phyloP scores from a whole-genome alignment of 768 basidiomycete genomes.

The Cantharellus cinnabarinus region DNA sequence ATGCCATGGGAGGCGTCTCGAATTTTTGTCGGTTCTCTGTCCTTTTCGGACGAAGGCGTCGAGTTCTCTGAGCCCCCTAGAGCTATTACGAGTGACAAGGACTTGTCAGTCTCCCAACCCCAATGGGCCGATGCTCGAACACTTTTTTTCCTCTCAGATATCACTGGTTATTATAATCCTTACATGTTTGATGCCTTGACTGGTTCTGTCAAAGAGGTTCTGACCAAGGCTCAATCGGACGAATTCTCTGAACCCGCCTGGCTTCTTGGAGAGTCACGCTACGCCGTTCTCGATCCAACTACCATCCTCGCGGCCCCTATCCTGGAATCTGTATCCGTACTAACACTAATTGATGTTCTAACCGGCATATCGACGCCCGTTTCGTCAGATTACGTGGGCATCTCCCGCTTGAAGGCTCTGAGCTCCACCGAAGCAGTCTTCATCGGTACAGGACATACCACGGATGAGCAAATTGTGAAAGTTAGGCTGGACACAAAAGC shows the following conservation, averaged over 20 bases:
- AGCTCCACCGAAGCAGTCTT: conserved; percentile 10
- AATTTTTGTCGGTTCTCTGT: conserved; percentile 14
- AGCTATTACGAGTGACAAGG: conserved; percentile 30
- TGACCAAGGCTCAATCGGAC: conserved; percentile 25
- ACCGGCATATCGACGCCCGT: conserved; percentile 8
- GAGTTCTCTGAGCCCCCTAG: conserved; percentile 21
- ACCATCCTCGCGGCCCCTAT: conserved; percentile 22
- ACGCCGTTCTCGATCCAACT: conserved; percentile 17
- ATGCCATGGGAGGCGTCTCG: conserved; percentile 54
- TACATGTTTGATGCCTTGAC: conserved; percentile 27
- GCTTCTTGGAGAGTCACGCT: conserved; percentile 28
- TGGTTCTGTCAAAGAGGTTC: conserved; percentile 19
- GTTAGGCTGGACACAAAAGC: conserved; percentile 3
- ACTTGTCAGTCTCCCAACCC: conserved; percentile 38
- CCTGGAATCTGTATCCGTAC: conserved; percentile 22
- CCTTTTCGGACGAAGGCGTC: conserved; percentile 11
- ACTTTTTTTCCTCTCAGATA: conserved; percentile 44
- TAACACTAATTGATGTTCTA: conserved; percentile 23
- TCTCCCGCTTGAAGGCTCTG: conserved; percentile 7
- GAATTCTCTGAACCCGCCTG: conserved; percentile 44
- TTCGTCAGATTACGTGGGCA: conserved; percentile 6
- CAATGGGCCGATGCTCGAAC: conserved; percentile 34
- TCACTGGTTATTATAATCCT: conserved; percentile 47
- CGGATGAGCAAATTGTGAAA: conserved; percentile 8
- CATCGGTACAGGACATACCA: conserved; percentile 9